Conservation (phyloP, 2,329 filamentous ascomycete genomes). For the Sarocladium brachiariae region DNA sequence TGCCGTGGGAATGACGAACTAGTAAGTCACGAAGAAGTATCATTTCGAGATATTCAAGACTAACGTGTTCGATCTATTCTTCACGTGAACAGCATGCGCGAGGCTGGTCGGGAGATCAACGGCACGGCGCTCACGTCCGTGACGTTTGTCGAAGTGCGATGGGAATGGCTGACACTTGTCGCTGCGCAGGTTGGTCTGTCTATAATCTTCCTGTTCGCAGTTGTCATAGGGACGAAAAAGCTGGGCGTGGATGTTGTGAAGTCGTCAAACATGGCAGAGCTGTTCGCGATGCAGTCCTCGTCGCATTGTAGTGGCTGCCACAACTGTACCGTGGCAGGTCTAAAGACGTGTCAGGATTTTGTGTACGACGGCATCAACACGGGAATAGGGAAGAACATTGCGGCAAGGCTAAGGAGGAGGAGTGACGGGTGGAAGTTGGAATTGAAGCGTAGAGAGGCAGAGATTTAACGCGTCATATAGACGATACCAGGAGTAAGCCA, state of each 20-base stretch:
- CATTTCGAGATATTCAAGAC: neutral
- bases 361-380: neutral
- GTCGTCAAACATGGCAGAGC: slow-evolving; percentile 12
- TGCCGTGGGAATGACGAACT: slow-evolving; percentile 9
- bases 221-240: slow-evolving; percentile 10
- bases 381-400: neutral
- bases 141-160: slow-evolving; percentile 14
- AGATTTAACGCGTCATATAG: neutral
- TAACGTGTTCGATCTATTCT: neutral
- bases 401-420: neutral
- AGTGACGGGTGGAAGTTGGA: neutral
- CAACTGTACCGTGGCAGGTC: no score
- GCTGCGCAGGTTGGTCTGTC: slow-evolving; percentile 14
- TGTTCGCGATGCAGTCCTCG: slow-evolving; percentile 10
- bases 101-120: neutral
- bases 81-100: slow-evolving; percentile 8
- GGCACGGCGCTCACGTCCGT: slow-evolving; percentile 9
- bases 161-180: slow-evolving; percentile 15
- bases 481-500: no score
- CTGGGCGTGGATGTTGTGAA: slow-evolving; percentile 15
- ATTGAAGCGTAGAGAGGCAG: neutral
- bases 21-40: slow-evolving; percentile 4
- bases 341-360: neutral
- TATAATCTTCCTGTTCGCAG: slow-evolving; percentile 11
- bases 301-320: neutral